Percentiles rank a stretch among this genome's conserved stretches.
These are phyloP conservation scores for Priceomyces medius DNA, from an alignment of 805 yeast species.

Conservation along the genomic window DNA sequence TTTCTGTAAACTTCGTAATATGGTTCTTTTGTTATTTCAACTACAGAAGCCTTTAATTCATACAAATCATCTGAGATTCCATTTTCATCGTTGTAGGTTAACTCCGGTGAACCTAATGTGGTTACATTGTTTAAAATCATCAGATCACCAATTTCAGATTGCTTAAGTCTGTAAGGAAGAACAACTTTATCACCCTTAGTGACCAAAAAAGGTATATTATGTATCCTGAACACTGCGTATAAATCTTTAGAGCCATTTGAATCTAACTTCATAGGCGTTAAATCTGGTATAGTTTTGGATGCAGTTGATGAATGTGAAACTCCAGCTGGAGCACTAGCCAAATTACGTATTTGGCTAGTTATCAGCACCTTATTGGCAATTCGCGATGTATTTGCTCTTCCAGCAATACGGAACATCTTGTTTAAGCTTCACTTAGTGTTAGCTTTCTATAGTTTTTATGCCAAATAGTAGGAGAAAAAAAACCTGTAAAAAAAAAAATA, in stretches of 20 bases:
- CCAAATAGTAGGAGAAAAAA: no score
- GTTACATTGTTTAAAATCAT: constrained; percentile 71
- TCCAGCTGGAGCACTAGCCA: background rate
- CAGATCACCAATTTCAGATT: constrained; percentile 81
- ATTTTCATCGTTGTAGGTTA: constrained; percentile 38
- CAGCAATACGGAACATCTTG: background rate
- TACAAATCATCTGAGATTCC: constrained; percentile 38
- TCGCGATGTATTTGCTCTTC: background rate
- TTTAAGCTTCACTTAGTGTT: background rate
- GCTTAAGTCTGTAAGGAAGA: constrained; percentile 74
- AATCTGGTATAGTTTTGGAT: constrained; percentile 31
- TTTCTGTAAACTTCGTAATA: constrained; percentile 55
- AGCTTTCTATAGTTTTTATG: background rate
- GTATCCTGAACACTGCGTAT: constrained; percentile 80
- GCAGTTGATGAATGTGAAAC: background rate
- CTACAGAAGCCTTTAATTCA: constrained; percentile 69
- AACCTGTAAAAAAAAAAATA: background rate
- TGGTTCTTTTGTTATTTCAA: constrained; percentile 84
- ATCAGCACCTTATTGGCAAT: background rate
- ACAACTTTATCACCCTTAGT: constrained; percentile 86
- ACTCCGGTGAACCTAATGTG: constrained; percentile 82
- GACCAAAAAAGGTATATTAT: constrained; percentile 81
- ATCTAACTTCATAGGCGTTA: constrained; percentile 64
- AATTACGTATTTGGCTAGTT: background rate
- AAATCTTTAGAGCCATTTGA: constrained; percentile 52